Evolutionary conservation across 164 flowering plant genomes (phyloP), one percentile per base, ranked within the genome.

Genomic region (Brasenia schreberi): DNA sequence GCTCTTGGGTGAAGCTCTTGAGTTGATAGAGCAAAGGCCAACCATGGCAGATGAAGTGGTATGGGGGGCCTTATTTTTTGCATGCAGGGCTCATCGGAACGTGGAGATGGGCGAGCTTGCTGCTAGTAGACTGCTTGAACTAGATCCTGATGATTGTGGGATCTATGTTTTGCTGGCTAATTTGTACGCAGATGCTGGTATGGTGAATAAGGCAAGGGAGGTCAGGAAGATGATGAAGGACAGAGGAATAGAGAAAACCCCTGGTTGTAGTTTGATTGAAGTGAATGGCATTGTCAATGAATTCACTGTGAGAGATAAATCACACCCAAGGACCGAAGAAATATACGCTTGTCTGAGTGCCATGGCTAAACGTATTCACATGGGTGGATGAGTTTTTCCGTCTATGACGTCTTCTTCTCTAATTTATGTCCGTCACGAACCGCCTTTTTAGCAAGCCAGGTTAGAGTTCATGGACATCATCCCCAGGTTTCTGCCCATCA

Each of bases 111-210:
- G 92, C 58, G 83, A 86, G 70, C 77, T 72, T 66, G 93, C 85
- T 1, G 56, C 56, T 49, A 49, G 56, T 49, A 49, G 9, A 14
- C 91, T 92, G 61, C 82, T 85, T 56, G 62, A 78, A 78, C 86
- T 89, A 1, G 95, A 92, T 74, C 98, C 92, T 16, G 76, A 79
- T 79, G 85, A 89, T 74, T 81, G 92, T 1, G 96, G 92, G n/a
- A 87, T 79, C 68, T 87, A 83, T 70, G 92, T 89, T 42, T 83
- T 92, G 59, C 88, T 92, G 61, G 88, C 95, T 5, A 89, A 88
- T 67, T 72, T 88, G 14, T 89, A 92, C 79, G 96, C 98, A 56
- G 72, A 75, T 5, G 78, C 80, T 12, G 78, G 84, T 18, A 59
- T 42, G 65, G 85, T 91, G 95, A 87, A 84, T 64, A 85, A 86